Evolutionary conservation across 768 basidiomycete genomes (phyloP), one percentile per base, ranked within the genome.

Genomic region (Mycena indigotica): DNA sequence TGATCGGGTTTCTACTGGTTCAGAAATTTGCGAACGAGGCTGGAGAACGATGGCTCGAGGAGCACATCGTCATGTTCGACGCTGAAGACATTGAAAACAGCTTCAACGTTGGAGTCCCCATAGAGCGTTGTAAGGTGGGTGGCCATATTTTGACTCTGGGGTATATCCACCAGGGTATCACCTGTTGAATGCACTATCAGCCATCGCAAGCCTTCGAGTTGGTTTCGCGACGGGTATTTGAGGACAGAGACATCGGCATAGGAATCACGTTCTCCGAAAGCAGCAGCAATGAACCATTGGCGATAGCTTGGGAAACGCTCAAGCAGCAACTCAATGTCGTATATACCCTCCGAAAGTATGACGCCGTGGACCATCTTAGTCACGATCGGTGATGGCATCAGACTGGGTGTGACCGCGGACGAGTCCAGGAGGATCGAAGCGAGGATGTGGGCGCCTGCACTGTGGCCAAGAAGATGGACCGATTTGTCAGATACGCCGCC

Each of bases 381-480:
- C 19, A 86, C 73, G 32, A 53, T 51, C 13, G 65, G 64, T 41
- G 75, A 69, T 0, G 87, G 88, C 16, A 70, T 69, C 21, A 89
- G 76, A 24, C 60, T 62, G 4, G 80, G 79, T 2, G 75, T 71
- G 51, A 75, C 66, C 0, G 67, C 51, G 3, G 77, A 72, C 0
- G 82, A 78, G 65, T 83, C 76, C 56, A 93, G 77, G 67, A 92
- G 80, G 28, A 93, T 82, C 56, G 85, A 82, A 39, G 82, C 71
- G 12, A 93, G 73, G 79, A 93, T 93, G 70, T 94, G 92, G 1
- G 91, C 89, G 58, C 87, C 79, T 72, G 89, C 91, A 70, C 89
- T 91, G 70, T 93, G 92, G 13, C 90, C 91, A 24, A 91, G 75
- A 40, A 91, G 75, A 70, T 82, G 80, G 41, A 93, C 67, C 23